Evolutionary conservation across 805 yeast genomes (phyloP).

Genomic region (Kuraishia piskuri): DNA sequence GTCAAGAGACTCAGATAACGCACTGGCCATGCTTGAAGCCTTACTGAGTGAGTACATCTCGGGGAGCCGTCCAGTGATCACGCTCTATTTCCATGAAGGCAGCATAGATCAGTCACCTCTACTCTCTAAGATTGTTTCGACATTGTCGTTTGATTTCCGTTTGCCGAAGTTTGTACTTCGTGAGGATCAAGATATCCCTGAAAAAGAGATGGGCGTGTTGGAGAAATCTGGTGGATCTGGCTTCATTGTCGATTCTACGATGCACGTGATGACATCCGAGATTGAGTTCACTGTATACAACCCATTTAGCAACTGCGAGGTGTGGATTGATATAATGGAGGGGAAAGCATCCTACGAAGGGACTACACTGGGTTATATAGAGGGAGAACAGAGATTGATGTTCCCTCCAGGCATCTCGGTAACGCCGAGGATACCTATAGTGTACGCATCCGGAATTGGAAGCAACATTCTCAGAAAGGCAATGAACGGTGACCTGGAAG

Average conservation of each 20-base stretch:
- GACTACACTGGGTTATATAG: conserved; percentile 34
- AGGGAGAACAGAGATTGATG: conserved; percentile 28
- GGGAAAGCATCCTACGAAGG: conserved; percentile 43
- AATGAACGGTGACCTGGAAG: conserved; percentile 38
- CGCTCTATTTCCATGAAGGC: conserved; percentile 19
- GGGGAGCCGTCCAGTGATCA: conserved; percentile 24
- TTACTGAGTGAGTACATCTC: conserved; percentile 31
- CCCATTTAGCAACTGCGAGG: conserved; percentile 40
- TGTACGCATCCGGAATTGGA: conserved; percentile 35
- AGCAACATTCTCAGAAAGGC: conserved; percentile 42
- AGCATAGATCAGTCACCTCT: conserved; percentile 14
- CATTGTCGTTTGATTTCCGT: conserved; percentile 17
- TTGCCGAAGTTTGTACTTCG: conserved; percentile 16
- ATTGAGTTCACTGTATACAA: conserved; percentile 45
- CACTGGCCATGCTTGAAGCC: conserved; percentile 18
- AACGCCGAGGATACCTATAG: conserved; percentile 42
- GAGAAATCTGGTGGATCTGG: conserved; percentile 15
- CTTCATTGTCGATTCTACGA: conserved; percentile 39
- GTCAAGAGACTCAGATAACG: conserved; percentile 8
- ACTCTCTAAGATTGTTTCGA: conserved; percentile 17
- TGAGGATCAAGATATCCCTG: conserved; percentile 3
- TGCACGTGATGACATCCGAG: conserved; percentile 47
- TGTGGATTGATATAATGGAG: conserved; percentile 29
- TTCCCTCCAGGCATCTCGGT: conserved; percentile 45
- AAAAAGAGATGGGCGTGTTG: conserved; percentile 1